Evolutionary conservation across 2,329 filamentous ascomycete genomes (phyloP), one percentile per base, ranked within the genome.

Genomic region (Hyphodiscus sp.): DNA sequence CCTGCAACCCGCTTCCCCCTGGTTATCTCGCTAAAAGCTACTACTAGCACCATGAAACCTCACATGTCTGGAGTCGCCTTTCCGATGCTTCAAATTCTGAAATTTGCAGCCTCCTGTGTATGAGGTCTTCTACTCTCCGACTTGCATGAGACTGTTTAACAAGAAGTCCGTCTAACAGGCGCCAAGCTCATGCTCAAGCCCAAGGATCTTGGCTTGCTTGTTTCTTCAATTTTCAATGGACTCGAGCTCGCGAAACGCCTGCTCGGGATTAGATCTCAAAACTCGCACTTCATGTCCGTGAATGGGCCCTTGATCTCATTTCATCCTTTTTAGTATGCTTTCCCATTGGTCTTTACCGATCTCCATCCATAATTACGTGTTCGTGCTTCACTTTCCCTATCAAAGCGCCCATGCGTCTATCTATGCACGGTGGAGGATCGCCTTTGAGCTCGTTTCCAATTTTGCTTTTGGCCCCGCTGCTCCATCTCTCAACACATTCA

Each of bases 111-210:
- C 44, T 50, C 49, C 44, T 41, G 46, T 55, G 63, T 63, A 41
- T 58, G 57, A 61, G 49, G 23, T 53, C 41, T 52, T 50, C 30
- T 45, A 58, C 43, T 56, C 58, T 61, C 62, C 52, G 57, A 65
- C 63, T 57, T 26, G 56, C 58, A 59, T 63, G 61, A 65, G 60
- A 65, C 61, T 52, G 46, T 56, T 57, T 57, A 54, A 54, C 20
- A 53, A 49, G 45, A 49, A 41, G 20, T 52, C 52, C 49, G 52
- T 49, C 54, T 19, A 58, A 57, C 45, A 50, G 29, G 54, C 47
- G 47, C 43, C 51, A 41, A 50, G 49, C 57, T 53, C 50, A 18
- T 50, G 44, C 48, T 42, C 50, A 29, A 38, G 33, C 16, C 33
- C 33, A 38, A 38, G 33, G 33, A n/a, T n/a, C n/a, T 38, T 16